A percentile compares a stretch with the other conserved stretches of the same genome.
These are phyloP conservation scores for Myriosclerotinia scirpicola DNA, from an alignment of 2,329 filamentous ascomycete genomes.

Conservation along the genomic window DNA sequence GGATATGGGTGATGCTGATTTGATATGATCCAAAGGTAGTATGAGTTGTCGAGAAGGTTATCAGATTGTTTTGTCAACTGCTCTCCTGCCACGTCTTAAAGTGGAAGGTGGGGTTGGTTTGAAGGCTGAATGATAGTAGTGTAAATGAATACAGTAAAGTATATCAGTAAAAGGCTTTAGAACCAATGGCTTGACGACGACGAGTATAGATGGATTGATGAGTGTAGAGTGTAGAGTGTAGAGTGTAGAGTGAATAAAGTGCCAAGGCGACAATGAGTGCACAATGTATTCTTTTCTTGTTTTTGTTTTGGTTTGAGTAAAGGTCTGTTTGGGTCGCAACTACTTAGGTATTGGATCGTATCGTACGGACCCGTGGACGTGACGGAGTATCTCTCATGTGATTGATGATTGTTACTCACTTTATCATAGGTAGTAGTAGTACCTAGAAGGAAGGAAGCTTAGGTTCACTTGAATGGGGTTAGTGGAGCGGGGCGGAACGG, in stretches of 20 bases:
- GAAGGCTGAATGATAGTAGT: neutral
- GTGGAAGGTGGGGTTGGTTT: slow-evolving; percentile 6
- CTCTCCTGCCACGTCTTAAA: slow-evolving; percentile 19
- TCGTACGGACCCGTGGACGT: too few species aligned
- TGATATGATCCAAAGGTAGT: neutral
- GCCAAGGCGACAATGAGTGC: neutral
- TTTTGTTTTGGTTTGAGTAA: slow-evolving; percentile 11
- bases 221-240: too few species aligned
- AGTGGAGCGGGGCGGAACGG: slow-evolving; percentile 1
- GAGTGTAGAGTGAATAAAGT: neutral
- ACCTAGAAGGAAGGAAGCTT: too few species aligned
- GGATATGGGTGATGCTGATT: slow-evolving; percentile 7
- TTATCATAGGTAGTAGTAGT: too few species aligned
- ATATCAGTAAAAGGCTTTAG: too few species aligned
- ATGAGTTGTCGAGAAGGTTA: slow-evolving; percentile 4
- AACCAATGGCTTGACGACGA: neutral
- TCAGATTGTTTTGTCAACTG: slow-evolving; percentile 11
- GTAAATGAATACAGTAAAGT: too few species aligned
- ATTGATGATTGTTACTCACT: neutral
- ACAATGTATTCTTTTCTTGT: neutral
- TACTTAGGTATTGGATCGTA: too few species aligned
- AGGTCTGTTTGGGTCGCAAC: neutral
- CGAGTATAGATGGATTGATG: neutral
- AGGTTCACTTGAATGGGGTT: neutral
- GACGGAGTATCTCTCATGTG: slow-evolving; percentile 2